Evolutionary conservation across 2,329 filamentous ascomycete genomes (phyloP).

Genomic region (Didymella segeticola): DNA sequence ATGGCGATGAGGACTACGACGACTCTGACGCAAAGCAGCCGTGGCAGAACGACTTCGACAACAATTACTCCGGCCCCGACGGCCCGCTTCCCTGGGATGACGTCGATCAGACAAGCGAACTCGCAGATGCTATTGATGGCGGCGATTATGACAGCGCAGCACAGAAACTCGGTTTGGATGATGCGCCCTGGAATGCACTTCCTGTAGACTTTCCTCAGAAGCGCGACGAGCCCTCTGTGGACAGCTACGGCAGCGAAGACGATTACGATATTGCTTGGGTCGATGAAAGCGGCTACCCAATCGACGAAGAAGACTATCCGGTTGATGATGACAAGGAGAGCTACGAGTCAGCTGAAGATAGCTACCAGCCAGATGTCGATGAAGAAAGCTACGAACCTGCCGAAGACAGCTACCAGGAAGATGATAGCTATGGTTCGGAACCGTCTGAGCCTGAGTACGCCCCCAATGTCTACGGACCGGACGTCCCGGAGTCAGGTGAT

Average conservation of each 20-base stretch:
- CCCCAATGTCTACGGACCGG: neutral
- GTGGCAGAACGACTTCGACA: constrained; percentile 1
- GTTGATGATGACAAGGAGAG: neutral
- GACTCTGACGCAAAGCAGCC: constrained; percentile 4
- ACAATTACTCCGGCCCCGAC: constrained; percentile 9
- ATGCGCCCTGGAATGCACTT: constrained; percentile 3
- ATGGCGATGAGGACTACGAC: neutral
- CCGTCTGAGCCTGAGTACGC: neutral
- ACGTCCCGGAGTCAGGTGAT: neutral
- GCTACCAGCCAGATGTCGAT: neutral
- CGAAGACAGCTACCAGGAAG: neutral
- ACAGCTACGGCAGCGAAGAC: neutral
- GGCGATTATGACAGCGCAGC: constrained; percentile 1
- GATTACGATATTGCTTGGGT: neutral
- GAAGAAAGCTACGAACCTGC: neutral
- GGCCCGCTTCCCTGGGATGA: constrained; percentile 15
- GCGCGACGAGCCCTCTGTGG: neutral
- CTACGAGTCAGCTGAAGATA: neutral
- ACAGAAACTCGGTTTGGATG: neutral
- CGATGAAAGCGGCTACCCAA: neutral
- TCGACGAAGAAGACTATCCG: neutral
- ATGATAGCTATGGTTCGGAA: neutral
- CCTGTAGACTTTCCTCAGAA: neutral
- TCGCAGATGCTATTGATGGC: constrained; percentile 8
- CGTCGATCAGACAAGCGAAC: constrained; percentile 1